Evolutionary conservation across 2,329 filamentous ascomycete species (phyloP).

Genomic region (Fusarium napiforme): DNA sequence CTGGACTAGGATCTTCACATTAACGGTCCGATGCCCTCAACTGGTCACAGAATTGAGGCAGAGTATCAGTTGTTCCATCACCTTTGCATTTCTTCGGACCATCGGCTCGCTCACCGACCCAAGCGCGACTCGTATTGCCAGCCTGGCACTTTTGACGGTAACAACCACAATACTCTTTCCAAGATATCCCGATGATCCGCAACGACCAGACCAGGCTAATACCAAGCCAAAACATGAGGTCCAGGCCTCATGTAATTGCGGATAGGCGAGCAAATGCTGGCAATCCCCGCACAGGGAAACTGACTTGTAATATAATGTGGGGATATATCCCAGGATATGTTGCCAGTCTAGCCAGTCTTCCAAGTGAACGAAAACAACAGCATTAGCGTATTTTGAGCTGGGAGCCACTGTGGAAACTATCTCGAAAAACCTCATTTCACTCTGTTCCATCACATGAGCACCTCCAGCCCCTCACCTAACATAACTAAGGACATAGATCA

Average conservation of each 20-base stretch:
- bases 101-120: slow-evolving; percentile 31
- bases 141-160: slow-evolving; percentile 9
- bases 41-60: background rate
- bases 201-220: slow-evolving; percentile 20
- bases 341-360: background rate
- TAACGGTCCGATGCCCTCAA: background rate
- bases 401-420: slow-evolving; percentile 24
- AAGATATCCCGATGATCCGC: slow-evolving; percentile 19
- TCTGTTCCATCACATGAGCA: background rate
- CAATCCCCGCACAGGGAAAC: slow-evolving; percentile 26
- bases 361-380: slow-evolving; percentile 24
- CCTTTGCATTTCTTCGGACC: slow-evolving; percentile 9
- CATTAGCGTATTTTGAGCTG: slow-evolving; percentile 4
- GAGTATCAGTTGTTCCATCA: background rate
- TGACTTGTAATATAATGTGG: slow-evolving; percentile 27
- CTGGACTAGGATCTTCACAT: background rate
- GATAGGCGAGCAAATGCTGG: background rate
- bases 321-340: slow-evolving; percentile 7
- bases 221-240: slow-evolving; percentile 10
- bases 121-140: slow-evolving; percentile 27
- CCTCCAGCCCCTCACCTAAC: background rate
- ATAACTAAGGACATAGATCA: background rate
- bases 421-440: slow-evolving; percentile 16
- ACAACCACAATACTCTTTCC: background rate
- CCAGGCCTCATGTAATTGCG: background rate